Evolutionary conservation across 257 asterid species (phyloP).

Genomic region (Cordia subcordata): DNA sequence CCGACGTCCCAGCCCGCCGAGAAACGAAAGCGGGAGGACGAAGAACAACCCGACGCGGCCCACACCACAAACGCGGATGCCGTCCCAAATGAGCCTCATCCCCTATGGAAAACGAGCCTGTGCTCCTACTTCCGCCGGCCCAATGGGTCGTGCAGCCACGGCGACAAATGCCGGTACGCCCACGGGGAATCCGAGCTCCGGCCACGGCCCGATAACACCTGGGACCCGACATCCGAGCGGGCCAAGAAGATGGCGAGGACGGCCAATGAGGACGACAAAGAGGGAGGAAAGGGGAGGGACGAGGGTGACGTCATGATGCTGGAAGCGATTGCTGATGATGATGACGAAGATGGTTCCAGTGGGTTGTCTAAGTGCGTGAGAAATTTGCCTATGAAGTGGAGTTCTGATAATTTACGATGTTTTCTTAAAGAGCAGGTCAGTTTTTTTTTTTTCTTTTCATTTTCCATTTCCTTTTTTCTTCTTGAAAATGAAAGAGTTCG

Average conservation of each 20-base stretch:
- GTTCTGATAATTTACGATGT: conserved; percentile 58
- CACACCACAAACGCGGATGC: conserved; percentile 18
- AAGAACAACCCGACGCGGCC: not conserved
- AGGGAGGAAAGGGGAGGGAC: not conserved
- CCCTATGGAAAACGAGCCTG: conserved; percentile 77
- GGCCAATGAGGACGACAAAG: conserved; percentile 19
- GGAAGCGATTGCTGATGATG: conserved; percentile 56
- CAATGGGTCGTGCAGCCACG: conserved; percentile 64
- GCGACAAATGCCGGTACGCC: conserved; percentile 76
- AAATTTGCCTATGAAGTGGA: conserved; percentile 90
- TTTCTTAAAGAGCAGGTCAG: conserved; percentile 59
- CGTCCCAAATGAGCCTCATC: conserved; percentile 30
- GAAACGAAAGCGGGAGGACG: conserved; percentile 61
- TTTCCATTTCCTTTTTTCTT: conserved; percentile 4
- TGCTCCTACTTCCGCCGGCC: conserved; percentile 80
- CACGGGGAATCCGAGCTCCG: conserved; percentile 90
- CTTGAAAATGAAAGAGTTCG: too few species aligned
- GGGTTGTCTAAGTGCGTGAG: conserved; percentile 69
- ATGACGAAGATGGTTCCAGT: conserved; percentile 22
- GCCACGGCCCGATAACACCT: conserved; percentile 62
- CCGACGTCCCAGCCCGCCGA: conserved; percentile 29
- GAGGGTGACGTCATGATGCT: conserved; percentile 38
- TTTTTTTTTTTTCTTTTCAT: too few species aligned
- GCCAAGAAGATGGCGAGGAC: conserved; percentile 60
- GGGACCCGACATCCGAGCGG: conserved; percentile 98